A percentile compares a stretch with the other conserved stretches of the same genome.
Conservation (phyloP, 345 rosid species). For the Laguncularia racemosa region DNA sequence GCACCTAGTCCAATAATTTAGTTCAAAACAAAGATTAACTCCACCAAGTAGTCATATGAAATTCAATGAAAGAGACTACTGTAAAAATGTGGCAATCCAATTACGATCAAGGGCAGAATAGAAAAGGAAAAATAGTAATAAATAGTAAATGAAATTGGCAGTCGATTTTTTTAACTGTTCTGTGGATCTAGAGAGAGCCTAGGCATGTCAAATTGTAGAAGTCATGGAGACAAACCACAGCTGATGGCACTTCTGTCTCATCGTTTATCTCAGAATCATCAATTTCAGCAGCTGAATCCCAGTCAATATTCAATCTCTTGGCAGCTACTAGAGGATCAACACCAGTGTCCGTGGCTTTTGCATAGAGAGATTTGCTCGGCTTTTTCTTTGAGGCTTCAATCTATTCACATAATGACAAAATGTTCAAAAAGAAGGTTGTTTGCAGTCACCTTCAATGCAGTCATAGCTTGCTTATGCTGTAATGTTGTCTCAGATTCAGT, state of each 20-base stretch:
- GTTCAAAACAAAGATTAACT: too few relatives aligned
- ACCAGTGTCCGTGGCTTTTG: conserved; percentile 84
- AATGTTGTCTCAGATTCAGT: too few relatives aligned
- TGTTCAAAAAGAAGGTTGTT: conserved; percentile 1
- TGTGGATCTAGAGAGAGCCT: not conserved
- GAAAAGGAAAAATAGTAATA: too few relatives aligned
- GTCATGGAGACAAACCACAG: conserved; percentile 52
- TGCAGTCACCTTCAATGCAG: not conserved
- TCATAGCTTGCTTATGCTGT: too few relatives aligned
- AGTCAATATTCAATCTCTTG: conserved; percentile 78
- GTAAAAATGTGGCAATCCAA: too few relatives aligned
- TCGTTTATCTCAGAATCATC: conserved; percentile 43
- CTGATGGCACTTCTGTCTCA: conserved; percentile 59
- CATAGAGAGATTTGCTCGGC: conserved; percentile 68
- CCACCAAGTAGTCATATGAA: too few relatives aligned
- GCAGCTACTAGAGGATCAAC: conserved; percentile 73
- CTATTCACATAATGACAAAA: conserved; percentile 25
- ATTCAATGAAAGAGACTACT: too few relatives aligned
- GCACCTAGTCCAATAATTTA: too few relatives aligned
- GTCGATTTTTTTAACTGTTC: too few relatives aligned
- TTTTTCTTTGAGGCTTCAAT: conserved; percentile 53
- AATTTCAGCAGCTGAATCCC: conserved; percentile 95
- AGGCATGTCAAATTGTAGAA: conserved; percentile 2
- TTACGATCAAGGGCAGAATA: too few relatives aligned
- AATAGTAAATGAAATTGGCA: too few relatives aligned